A percentile compares a stretch with the other conserved stretches of the same genome.
Evolutionary conservation across 2,329 filamentous ascomycete species (phyloP).

Genomic region (Penicillium polonicum): DNA sequence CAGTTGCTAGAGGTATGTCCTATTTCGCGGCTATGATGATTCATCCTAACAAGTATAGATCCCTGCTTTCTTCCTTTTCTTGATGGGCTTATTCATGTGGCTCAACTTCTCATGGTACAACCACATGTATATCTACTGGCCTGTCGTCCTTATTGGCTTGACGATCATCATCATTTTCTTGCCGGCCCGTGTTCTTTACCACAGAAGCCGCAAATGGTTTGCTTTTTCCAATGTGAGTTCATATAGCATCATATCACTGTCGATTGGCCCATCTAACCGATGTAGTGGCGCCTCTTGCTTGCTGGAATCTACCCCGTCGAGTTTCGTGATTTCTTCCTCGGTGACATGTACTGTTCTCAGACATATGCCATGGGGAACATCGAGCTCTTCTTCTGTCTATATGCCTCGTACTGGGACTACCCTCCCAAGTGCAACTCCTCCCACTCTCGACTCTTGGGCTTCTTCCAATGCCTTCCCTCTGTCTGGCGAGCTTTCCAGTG

Average conservation of each 20-base stretch:
- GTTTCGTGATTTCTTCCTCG: constrained; percentile 95
- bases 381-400: constrained; percentile 91
- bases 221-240: constrained; percentile 76
- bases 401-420: constrained; percentile 72
- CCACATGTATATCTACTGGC: constrained; percentile 79
- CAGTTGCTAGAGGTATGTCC: constrained; percentile 68
- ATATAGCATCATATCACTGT: neutral
- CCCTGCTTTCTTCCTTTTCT: constrained; percentile 76
- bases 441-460: constrained; percentile 79
- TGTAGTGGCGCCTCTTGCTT: constrained; percentile 76
- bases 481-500: constrained; percentile 93
- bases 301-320: constrained; percentile 90
- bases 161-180: constrained; percentile 70
- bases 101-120: constrained; percentile 77
- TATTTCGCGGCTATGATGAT: neutral
- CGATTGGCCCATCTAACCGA: constrained; percentile 14
- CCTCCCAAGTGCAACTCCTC: constrained; percentile 79
- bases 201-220: constrained; percentile 79
- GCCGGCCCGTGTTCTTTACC: constrained; percentile 71
- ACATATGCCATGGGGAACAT: constrained; percentile 89
- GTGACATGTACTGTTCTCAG: constrained; percentile 95
- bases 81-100: constrained; percentile 78
- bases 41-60: constrained; percentile 51
- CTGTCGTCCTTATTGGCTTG: constrained; percentile 72
- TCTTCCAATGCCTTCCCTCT: constrained; percentile 77